Conservation (phyloP, 129 eudicot species). For the Logfia minima region DNA sequence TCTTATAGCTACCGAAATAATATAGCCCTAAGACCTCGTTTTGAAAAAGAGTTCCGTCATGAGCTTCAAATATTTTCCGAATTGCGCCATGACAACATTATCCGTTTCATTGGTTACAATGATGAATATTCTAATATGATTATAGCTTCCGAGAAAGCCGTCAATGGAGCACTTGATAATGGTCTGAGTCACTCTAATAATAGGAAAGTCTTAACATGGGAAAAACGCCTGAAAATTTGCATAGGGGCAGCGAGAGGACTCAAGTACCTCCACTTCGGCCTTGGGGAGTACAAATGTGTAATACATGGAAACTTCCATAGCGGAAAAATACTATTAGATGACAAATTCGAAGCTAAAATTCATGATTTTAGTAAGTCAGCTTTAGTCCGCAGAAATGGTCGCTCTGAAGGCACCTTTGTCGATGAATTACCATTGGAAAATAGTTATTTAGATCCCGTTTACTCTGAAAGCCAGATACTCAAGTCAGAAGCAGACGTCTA, state of each 20-base stretch:
- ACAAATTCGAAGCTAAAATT: too few relatives aligned
- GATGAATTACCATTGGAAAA: rapidly evolving
- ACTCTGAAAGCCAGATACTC: not conserved
- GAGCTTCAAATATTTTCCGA: not conserved
- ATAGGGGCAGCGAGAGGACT: not conserved
- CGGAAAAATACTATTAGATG: not conserved
- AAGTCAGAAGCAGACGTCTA: not conserved
- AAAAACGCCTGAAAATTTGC: not conserved
- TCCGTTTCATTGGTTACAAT: not conserved
- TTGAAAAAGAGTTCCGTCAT: not conserved
- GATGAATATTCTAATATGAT: not conserved
- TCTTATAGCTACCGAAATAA: too few relatives aligned
- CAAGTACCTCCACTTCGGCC: not conserved
- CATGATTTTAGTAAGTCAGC: not conserved
- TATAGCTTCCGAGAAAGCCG: not conserved
- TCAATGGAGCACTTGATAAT: not conserved
- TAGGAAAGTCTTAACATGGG: not conserved
- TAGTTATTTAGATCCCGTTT: not conserved
- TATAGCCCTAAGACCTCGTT: not conserved
- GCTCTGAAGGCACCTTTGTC: not conserved
- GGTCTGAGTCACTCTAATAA: not conserved
- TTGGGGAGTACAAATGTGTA: not conserved
- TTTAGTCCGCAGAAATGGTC: not conserved
- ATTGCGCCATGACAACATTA: not conserved
- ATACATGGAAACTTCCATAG: not conserved